Base-by-base conservation (phyloP, 257 asterid species). In the Misopates orontium region DNA sequence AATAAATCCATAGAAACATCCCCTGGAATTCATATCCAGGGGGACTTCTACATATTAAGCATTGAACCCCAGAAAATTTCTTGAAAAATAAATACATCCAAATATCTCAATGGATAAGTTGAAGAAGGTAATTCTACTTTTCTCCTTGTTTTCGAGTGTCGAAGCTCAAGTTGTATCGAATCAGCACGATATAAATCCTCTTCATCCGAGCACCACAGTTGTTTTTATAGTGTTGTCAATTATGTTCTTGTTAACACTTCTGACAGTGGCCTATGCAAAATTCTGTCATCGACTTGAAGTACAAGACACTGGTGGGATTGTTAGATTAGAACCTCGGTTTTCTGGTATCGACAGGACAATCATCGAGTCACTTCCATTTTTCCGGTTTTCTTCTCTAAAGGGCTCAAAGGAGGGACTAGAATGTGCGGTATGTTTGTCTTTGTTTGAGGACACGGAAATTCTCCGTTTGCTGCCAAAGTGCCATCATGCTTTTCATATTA, bases 401-500 rank as follows among this genome's bases (percentile, higher is more conserved):
- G 86, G 91, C 31, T 67, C 77, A 4, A 82, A 68, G 56, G 83
- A 82, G 55, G 88, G 88, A 18, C 74, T 85, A 0, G 88, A 82
- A 56, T 80, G 88, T 28, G 80, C 80, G 0, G 83, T 85, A 0
- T 82, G 91, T 39, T 44, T 85, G 15, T 82, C 85, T 0, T 74
- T 48, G 47, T 82, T 82, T 13, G 83, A 82, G 24, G 84, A 77
- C 0, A 24, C 62, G 10, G 87, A 82, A 62, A 51, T 66, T 39
- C 85, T 85, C 15, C 83, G 91, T 5, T n/a, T 82, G 71, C 68
- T 82, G 68, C 86, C 91, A 1, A 71, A 58, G 28, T 85, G 86
- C 50, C 71, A 73, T 2, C 91, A 82, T 4, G 91, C 86, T 0
- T 80, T 85, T 60, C 91, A 80, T 73, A 66, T 80, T 44, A 69